A percentile compares a stretch with the other conserved stretches of the same genome.
phyloP scores from a whole-genome alignment of 2,329 filamentous ascomycete genomes.

The Endoconidiophora polonica region DNA sequence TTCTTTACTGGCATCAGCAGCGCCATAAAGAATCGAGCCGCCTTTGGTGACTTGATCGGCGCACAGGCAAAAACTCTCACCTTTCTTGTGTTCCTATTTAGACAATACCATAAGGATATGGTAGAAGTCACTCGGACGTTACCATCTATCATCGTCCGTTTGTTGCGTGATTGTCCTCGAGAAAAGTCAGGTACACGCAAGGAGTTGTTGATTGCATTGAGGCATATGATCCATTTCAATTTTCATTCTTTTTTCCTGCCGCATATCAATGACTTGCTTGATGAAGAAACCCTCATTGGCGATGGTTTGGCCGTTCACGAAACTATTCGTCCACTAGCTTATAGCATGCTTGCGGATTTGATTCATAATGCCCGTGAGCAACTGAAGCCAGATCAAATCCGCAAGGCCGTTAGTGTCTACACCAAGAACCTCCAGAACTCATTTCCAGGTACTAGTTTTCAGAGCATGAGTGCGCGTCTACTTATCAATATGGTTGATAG shows the following conservation, averaged over 20 bases:
- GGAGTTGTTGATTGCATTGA: constrained; percentile 85
- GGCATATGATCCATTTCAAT: constrained; percentile 98
- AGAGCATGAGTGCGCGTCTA: constrained; percentile 97
- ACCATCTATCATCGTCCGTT: constrained; percentile 74
- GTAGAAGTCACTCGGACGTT: constrained; percentile 74
- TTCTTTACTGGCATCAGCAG: constrained; percentile 88
- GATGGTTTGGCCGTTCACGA: constrained; percentile 95
- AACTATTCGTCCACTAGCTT: constrained; percentile 85
- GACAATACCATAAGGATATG: constrained; percentile 74
- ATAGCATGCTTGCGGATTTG: constrained; percentile 94
- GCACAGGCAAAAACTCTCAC: constrained; percentile 99
- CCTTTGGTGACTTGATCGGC: constrained; percentile 94
- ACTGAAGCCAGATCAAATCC: constrained; percentile 78
- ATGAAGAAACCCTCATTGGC: constrained; percentile 85
- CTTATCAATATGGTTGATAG: constrained; percentile 96
- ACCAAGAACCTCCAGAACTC: constrained; percentile 90
- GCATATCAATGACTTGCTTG: constrained; percentile 87
- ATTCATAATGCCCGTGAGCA: constrained; percentile 92
- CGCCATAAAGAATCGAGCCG: constrained; percentile 80
- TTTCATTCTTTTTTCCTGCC: constrained; percentile 87
- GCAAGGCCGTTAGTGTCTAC: constrained; percentile 91
- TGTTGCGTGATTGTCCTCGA: constrained; percentile 83
- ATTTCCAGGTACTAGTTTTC: constrained; percentile 94
- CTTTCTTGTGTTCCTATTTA: constrained; percentile 81
- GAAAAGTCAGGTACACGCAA: constrained; percentile 91